Conservation (phyloP, 805 yeast genomes). For the Priceomyces medius region DNA sequence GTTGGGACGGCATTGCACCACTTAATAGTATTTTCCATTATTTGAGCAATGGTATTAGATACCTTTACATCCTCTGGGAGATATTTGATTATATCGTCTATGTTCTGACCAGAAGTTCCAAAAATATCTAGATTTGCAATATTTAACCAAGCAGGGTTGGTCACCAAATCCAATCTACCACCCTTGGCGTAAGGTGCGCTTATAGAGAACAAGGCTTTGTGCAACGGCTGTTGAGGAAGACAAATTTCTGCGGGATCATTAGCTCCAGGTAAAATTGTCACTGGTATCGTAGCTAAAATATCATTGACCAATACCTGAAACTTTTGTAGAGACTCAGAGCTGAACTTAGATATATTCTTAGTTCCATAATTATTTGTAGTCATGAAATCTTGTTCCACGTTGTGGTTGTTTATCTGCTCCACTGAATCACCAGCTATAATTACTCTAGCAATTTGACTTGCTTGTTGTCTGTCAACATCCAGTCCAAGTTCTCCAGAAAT, state of each 20-base stretch:
- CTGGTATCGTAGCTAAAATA: conserved; percentile 58
- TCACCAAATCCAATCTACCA: conserved; percentile 25
- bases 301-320: conserved; percentile 62
- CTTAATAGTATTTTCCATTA: conserved; percentile 61
- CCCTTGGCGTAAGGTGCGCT: conserved; percentile 43
- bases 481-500: conserved; percentile 67
- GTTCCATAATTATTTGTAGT: conserved; percentile 49
- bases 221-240: conserved; percentile 90
- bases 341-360: conserved; percentile 52
- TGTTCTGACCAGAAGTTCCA: conserved; percentile 83
- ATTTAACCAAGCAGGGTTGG: conserved; percentile 75
- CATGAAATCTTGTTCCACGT: conserved; percentile 26
- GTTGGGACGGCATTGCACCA: conserved; percentile 94
- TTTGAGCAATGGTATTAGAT: conserved; percentile 35
- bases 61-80: conserved; percentile 36
- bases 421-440: conserved; percentile 76
- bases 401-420: conserved; percentile 25
- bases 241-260: conserved; percentile 82
- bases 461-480: conserved; percentile 19
- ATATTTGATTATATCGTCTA: conserved; percentile 75
- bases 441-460: conserved; percentile 45
- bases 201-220: conserved; percentile 62
- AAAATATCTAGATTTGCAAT: conserved; percentile 56
- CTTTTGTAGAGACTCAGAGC: conserved; percentile 46
- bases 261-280: conserved; percentile 80